phyloP scores from a whole-genome alignment of 352 stramenopile genomes.

The Labyrinthula sp. region DNA sequence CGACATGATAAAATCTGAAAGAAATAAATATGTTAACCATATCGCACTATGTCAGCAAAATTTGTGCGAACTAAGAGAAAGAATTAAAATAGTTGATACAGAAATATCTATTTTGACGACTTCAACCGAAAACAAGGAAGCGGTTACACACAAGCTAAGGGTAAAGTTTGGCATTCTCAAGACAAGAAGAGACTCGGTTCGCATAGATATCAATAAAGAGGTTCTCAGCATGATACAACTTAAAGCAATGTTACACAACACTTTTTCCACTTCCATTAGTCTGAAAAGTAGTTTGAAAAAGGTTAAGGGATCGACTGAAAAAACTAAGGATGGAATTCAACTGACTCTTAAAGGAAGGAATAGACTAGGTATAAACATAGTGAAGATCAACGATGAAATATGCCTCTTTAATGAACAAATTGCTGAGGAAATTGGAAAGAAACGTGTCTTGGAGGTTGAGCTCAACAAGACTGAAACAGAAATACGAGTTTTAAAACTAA shows the following conservation, averaged over 20 bases:
- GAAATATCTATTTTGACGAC: constrained; percentile 76
- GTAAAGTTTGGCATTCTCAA: no score
- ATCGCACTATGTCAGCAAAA: constrained; percentile 66
- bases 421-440: constrained; percentile 53
- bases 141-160: no score
- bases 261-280: constrained; percentile 58
- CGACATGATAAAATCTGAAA: constrained; percentile 78
- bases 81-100: constrained; percentile 80
- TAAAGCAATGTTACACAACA: constrained; percentile 66
- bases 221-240: constrained; percentile 57
- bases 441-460: constrained; percentile 52
- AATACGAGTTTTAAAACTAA: constrained; percentile 49
- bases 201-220: constrained; percentile 53
- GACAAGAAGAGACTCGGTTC: constrained; percentile 63
- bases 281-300: constrained; percentile 73
- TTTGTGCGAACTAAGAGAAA: constrained; percentile 80
- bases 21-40: constrained; percentile 81
- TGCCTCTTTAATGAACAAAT: constrained; percentile 80
- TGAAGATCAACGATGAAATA: constrained; percentile 78
- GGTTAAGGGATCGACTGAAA: constrained; percentile 66
- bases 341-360: constrained; percentile 35
- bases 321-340: constrained; percentile 72
- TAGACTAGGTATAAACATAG: constrained; percentile 63
- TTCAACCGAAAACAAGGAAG: constrained; percentile 68
- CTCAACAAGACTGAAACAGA: constrained; percentile 55